These are phyloP conservation scores for Arachnopeziza araneosa DNA, from an alignment of 2,329 filamentous ascomycete species.

Conservation along the genomic window DNA sequence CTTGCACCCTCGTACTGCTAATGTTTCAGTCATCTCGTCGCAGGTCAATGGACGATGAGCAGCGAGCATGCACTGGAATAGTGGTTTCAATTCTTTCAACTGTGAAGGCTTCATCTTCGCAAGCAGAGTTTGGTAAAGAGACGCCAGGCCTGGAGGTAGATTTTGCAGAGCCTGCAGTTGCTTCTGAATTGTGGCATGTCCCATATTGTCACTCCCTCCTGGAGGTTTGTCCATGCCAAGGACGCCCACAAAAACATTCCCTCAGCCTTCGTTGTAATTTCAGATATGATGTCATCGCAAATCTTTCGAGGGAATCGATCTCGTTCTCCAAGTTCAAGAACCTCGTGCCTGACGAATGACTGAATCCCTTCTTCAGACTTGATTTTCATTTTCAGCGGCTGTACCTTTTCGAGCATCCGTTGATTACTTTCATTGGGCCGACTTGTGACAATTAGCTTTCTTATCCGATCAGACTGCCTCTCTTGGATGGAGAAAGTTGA, in stretches of 20 bases:
- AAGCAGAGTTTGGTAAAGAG: not conserved
- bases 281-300: not conserved
- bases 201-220: not conserved
- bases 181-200: not conserved
- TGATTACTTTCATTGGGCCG: conserved; percentile 17
- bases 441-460: conserved; percentile 19
- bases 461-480: not conserved
- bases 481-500: not conserved
- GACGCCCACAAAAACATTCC: not conserved
- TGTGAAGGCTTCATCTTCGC: not conserved
- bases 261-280: not conserved
- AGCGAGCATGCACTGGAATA: not conserved
- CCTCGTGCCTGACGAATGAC: not conserved
- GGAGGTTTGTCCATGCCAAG: not conserved
- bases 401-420: conserved; percentile 7
- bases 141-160: not conserved
- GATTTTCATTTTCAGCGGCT: conserved; percentile 28
- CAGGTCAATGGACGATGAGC: not conserved
- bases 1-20: not conserved
- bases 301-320: not conserved
- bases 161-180: not conserved
- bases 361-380: conserved; percentile 31
- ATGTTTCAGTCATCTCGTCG: not conserved
- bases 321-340: conserved; percentile 4
- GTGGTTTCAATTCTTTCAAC: not conserved